These are phyloP conservation scores for Entamoeba nuttalli DNA, from an alignment of 208 protist species.

Conservation along the genomic window DNA sequence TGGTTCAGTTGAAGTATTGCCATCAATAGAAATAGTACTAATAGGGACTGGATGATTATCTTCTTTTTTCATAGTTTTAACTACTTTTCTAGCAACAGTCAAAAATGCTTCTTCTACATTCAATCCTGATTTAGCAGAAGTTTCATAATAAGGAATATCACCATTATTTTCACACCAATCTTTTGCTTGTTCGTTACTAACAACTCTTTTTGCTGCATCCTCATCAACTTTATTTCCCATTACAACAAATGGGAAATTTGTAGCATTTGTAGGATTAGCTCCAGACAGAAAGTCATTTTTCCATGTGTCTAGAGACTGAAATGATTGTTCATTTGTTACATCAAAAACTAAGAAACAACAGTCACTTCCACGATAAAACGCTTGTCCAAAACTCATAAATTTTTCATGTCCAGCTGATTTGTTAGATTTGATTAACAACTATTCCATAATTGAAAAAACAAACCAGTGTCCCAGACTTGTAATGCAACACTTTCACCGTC, in stretches of 20 bases:
- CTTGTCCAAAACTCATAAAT: conserved; percentile 87
- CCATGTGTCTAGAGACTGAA: conserved; percentile 38
- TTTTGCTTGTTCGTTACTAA: neutral
- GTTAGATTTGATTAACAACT: neutral
- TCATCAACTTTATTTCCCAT: conserved; percentile 29
- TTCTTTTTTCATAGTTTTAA: neutral
- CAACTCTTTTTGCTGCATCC: neutral
- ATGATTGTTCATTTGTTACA: conserved; percentile 30
- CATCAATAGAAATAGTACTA: neutral
- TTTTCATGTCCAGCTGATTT: conserved; percentile 80
- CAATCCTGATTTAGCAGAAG: conserved; percentile 28
- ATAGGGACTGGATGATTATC: neutral
- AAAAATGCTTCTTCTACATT: conserved; percentile 35
- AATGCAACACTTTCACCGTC: neutral
- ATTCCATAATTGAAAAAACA: neutral
- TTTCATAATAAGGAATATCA: conserved; percentile 25
- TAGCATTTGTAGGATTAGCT: neutral
- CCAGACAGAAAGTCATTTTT: conserved; percentile 20
- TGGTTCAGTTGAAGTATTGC: neutral
- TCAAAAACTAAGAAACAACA: conserved; percentile 70
- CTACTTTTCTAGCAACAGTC: neutral
- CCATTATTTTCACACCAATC: neutral
- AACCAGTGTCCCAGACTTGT: neutral
- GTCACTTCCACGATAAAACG: conserved; percentile 95
- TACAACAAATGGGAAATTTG: conserved; percentile 21